Conservation (phyloP, 2,329 filamentous ascomycete genomes). For the Colletotrichum sp. region DNA sequence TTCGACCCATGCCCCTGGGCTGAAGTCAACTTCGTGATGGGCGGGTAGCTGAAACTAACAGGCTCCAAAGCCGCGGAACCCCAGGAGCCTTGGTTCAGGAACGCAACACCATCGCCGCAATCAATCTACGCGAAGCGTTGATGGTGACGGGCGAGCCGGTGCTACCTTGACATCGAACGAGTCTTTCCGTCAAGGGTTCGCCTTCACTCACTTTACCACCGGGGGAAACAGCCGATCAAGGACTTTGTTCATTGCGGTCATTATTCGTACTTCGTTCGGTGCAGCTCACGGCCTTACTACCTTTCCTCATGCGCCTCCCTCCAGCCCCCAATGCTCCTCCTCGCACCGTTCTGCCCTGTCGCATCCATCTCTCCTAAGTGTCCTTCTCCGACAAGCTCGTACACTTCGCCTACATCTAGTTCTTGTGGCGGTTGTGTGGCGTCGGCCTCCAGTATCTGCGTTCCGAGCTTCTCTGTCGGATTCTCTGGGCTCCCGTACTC, state of each 20-base stretch:
- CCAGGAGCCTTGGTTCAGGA: not conserved
- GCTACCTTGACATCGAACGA: not conserved
- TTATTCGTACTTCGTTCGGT: not conserved
- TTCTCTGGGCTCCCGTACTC: constrained; percentile 1
- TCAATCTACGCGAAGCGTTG: not conserved
- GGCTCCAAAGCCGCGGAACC: not conserved
- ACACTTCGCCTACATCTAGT: constrained; percentile 27
- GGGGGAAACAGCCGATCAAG: not conserved
- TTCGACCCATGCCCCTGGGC: not conserved
- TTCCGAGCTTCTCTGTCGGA: not conserved
- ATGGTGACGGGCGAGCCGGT: not conserved
- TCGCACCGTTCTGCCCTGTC: constrained; percentile 9
- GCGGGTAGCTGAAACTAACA: not conserved
- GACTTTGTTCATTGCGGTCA: not conserved
- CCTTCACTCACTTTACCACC: not conserved
- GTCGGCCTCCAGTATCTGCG: constrained; percentile 24
- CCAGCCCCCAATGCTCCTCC: constrained; percentile 14
- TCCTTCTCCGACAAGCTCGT: constrained; percentile 40
- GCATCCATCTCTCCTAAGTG: constrained; percentile 25
- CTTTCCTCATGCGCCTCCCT: not conserved
- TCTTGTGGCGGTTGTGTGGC: constrained; percentile 27
- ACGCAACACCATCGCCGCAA: not conserved
- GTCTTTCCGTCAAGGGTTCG: not conserved
- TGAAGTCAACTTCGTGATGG: not conserved
- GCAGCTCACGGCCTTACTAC: not conserved